phyloP scores from a whole-genome alignment of 345 rosid genomes.

The Xanthoceras sorbifolium region DNA sequence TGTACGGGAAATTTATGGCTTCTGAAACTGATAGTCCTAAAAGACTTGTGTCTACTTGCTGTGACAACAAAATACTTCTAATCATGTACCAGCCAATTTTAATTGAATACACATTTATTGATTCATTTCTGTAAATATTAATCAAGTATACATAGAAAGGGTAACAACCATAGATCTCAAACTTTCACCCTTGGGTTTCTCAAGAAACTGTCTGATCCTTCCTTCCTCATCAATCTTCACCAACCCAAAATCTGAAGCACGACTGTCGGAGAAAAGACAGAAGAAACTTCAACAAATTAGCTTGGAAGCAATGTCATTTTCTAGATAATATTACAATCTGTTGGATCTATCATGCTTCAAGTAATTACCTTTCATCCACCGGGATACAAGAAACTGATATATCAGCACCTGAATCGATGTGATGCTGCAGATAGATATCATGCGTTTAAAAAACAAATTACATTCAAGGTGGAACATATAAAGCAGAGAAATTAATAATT shows the following conservation, averaged over 20 bases:
- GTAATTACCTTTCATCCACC: slow-evolving; percentile 51
- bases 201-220: slow-evolving; percentile 58
- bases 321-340: background rate
- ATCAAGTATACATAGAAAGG: slow-evolving; percentile 4
- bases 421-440: slow-evolving; percentile 52
- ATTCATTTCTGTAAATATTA: background rate
- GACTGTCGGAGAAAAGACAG: slow-evolving; percentile 43
- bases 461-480: background rate
- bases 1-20: slow-evolving; percentile 55
- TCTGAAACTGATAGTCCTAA: slow-evolving; percentile 63
- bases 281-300: slow-evolving; percentile 1
- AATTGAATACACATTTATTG: background rate
- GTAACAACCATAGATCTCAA: slow-evolving; percentile 70
- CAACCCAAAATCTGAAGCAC: slow-evolving; percentile 77
- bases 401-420: slow-evolving; percentile 61
- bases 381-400: slow-evolving; percentile 69
- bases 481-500: slow-evolving; percentile 5
- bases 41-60: slow-evolving; percentile 68
- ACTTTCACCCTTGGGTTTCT: slow-evolving; percentile 71
- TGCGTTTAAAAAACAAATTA: background rate
- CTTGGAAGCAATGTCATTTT: background rate
- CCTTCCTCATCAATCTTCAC: slow-evolving; percentile 74
- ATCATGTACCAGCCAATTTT: background rate
- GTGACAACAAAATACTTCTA: slow-evolving; percentile 22
- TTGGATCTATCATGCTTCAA: background rate